These are phyloP conservation scores for Wickerhamomyces strasburgensis DNA, from an alignment of 805 yeast species.

Conservation along the genomic window DNA sequence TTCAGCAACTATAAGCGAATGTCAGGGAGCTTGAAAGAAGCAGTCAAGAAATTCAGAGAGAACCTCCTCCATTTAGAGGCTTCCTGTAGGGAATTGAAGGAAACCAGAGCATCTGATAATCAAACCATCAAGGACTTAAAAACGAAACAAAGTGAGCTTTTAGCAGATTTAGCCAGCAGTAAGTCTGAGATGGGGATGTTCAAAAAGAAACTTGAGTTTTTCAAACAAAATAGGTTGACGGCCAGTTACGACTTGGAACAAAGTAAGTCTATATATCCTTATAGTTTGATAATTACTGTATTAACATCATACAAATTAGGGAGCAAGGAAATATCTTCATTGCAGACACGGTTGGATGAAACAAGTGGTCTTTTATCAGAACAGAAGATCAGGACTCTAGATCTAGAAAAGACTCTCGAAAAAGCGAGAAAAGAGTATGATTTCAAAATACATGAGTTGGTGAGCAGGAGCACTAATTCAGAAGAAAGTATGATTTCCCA, in stretches of 20 bases:
- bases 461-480: conserved; percentile 1
- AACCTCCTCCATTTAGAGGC: conserved; percentile 22
- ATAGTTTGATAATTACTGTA: conserved; percentile 7
- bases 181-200: conserved; percentile 21
- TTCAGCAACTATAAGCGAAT: conserved; percentile 22
- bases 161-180: conserved; percentile 16
- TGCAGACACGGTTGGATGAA: conserved; percentile 36
- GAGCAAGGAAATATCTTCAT: conserved; percentile 30
- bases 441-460: conserved; percentile 3
- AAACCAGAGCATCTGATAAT: conserved; percentile 23
- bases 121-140: conserved; percentile 21
- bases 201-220: conserved; percentile 22
- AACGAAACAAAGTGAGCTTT: conserved; percentile 17
- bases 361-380: conserved; percentile 43
- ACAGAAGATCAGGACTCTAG: conserved; percentile 35
- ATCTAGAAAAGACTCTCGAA: conserved; percentile 23
- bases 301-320: conserved; percentile 18
- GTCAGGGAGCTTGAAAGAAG: conserved; percentile 18
- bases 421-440: conserved; percentile 19
- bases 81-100: conserved; percentile 19
- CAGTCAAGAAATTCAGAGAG: conserved; percentile 22
- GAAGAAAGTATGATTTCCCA: conserved; percentile 4
- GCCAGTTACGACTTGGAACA: conserved; percentile 20
- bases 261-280: conserved; percentile 7
- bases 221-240: conserved; percentile 22